Evolutionary conservation across 2,329 filamentous ascomycete species (phyloP).

Genomic region (Curvularia sp.): DNA sequence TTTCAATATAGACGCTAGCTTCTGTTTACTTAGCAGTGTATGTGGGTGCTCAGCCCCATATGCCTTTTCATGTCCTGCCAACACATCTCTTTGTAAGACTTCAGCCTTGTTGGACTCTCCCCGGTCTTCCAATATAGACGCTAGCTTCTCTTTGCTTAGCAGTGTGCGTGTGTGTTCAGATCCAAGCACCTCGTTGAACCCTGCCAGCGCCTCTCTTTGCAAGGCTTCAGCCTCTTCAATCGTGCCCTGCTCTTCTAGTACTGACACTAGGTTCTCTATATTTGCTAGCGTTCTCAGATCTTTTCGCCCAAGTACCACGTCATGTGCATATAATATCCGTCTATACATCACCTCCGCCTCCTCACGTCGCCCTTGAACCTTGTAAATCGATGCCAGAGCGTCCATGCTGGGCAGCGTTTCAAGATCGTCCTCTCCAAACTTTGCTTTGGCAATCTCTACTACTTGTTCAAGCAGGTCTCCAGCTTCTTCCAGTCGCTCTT

Average conservation of each 20-base stretch:
- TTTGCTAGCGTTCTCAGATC: too few species aligned
- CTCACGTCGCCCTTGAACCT: not conserved
- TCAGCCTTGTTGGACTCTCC: not conserved
- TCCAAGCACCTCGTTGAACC: not conserved
- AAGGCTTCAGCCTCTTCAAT: not conserved
- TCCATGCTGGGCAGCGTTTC: not conserved
- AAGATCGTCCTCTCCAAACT: not conserved
- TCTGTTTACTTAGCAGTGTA: not conserved
- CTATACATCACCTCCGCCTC: not conserved
- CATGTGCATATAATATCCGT: not conserved
- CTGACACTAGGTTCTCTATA: too few species aligned
- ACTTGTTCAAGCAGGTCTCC: not conserved
- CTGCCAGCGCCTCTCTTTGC: not conserved
- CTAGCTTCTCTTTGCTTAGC: not conserved
- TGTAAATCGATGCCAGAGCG: not conserved
- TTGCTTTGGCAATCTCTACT: not conserved
- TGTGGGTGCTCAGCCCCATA: not conserved
- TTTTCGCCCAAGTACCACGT: too few species aligned
- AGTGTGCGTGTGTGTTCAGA: accelerated
- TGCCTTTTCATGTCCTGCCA: not conserved
- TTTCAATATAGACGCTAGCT: not conserved
- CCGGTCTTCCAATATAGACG: not conserved
- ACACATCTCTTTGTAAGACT: not conserved
- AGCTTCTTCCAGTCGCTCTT: not conserved
- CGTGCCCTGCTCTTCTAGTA: too few species aligned